These are phyloP conservation scores for Prunus salicina DNA, from an alignment of 306 rosid species.

Conservation along the genomic window DNA sequence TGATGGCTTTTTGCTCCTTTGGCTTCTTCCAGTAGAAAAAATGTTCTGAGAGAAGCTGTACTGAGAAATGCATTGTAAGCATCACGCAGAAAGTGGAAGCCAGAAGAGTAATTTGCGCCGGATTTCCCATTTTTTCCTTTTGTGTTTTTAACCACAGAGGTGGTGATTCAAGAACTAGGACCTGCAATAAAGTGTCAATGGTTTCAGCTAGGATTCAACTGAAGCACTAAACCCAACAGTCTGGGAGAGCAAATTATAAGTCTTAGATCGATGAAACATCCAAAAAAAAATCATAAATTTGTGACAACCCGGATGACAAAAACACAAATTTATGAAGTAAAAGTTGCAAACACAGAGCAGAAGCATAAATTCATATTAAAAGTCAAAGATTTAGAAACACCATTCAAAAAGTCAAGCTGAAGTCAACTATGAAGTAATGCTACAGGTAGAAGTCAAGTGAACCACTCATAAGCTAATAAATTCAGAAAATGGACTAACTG, in stretches of 20 bases:
- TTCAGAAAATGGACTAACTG: background rate
- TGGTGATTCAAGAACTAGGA: background rate
- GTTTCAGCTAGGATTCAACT: background rate
- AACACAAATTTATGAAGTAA: background rate
- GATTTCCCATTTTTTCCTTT: background rate
- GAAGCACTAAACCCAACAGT: background rate
- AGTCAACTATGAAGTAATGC: background rate
- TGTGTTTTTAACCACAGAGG: background rate
- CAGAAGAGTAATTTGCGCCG: constrained; percentile 17
- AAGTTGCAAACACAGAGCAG: background rate
- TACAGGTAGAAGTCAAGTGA: background rate
- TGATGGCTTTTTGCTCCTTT: constrained; percentile 30
- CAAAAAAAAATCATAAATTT: background rate
- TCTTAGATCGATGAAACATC: too few relatives aligned
- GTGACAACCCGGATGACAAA: background rate
- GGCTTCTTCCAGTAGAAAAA: constrained; percentile 29
- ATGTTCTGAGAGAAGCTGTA: constrained; percentile 33
- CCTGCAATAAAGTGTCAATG: background rate
- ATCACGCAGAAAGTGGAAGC: constrained; percentile 33
- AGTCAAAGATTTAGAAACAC: too few relatives aligned
- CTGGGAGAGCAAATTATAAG: background rate
- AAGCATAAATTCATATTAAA: background rate
- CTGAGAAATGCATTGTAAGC: constrained; percentile 22
- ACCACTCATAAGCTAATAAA: background rate
- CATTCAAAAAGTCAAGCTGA: background rate